Evolutionary conservation across 345 rosid genomes (phyloP), one percentile per base, ranked within the genome.

Genomic region (Camelina sativa): DNA sequence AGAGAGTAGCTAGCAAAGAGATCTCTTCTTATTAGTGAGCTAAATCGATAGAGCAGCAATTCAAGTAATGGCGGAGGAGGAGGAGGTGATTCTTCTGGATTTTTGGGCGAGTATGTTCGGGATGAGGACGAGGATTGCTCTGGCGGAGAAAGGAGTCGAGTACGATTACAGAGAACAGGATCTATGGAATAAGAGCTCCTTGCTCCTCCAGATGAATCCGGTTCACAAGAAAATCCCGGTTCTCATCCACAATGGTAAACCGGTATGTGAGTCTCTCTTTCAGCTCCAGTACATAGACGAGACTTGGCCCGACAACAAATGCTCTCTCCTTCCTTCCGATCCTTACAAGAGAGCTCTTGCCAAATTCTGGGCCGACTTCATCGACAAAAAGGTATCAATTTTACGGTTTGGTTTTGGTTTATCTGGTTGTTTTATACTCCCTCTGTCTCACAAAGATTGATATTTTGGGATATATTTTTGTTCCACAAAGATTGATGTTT

Each of bases 211-310:
- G 62, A 73, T 63, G 76, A 73, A 73, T 4, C 69, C 70, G 40
- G 60, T 71, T 71, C 51, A 71, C 50, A 71, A 61, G 7, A 71
- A 47, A 11, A 71, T 71, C 13, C 75, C 75, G 56, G 75, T 69
- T 56, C 73, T 69, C 5, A 37, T 67, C 50, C 72, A 67, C 61
- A 58, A 74, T 0, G 71, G 71, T 23, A 58, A 70, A 70, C 74
- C 74, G 55, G 34, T 70, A 0, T 57, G 65, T 58, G 74, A 70
- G 32, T 56, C 74, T 57, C 44, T 57, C 20, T 30, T 70, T 11
- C 74, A 70, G 54, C 1, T 56, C 6, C 56, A 69, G 10, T 69
- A 69, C 43, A 57, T 69, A 7, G 65, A 69, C 20, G 30, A 69
- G 17, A 1, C 13, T 44, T 69, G 65, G 43, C 20, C 74, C 12